Percentiles rank a stretch among this genome's conserved stretches.
phyloP scores from a whole-genome alignment of 2,329 filamentous ascomycete species.

The Lecanicillium sp. region DNA sequence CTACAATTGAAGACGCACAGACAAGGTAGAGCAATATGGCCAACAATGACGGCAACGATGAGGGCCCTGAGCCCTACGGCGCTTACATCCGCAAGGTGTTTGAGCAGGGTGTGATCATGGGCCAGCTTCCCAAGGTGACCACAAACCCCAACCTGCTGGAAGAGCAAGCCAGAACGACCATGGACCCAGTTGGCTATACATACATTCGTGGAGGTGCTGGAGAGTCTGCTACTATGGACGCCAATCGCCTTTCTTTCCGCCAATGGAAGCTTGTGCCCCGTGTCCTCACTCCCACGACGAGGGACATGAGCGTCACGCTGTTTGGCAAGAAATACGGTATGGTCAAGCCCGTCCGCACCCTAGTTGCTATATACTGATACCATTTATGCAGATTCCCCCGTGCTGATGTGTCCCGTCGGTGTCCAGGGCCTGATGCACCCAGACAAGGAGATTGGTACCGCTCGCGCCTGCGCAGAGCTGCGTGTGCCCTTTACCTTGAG shows the following conservation, averaged over 20 bases:
- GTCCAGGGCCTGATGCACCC: constrained; percentile 61
- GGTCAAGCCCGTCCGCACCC: background rate
- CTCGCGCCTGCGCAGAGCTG: constrained; percentile 51
- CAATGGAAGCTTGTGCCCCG: constrained; percentile 45
- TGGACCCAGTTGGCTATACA: constrained; percentile 43
- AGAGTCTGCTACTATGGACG: constrained; percentile 52
- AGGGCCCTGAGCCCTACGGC: constrained; percentile 25
- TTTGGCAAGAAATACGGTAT: constrained; percentile 42
- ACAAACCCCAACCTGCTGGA: constrained; percentile 52
- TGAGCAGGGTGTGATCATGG: constrained; percentile 39
- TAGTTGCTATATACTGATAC: background rate
- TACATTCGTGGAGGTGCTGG: constrained; percentile 58
- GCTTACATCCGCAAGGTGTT: constrained; percentile 42
- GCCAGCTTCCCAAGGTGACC: constrained; percentile 42
- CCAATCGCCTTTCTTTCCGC: constrained; percentile 49
- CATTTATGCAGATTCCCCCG: constrained; percentile 29
- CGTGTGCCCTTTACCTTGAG: constrained; percentile 60
- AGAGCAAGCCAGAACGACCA: constrained; percentile 40
- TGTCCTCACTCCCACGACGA: constrained; percentile 37
- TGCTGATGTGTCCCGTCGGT: constrained; percentile 61
- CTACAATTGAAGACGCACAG: too few relatives aligned
- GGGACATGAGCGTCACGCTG: constrained; percentile 43
- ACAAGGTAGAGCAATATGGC: constrained; percentile 13
- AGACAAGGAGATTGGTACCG: constrained; percentile 57
- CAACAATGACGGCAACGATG: constrained; percentile 10